A percentile compares a stretch with the other conserved stretches of the same genome.
Evolutionary conservation across 768 basidiomycete genomes (phyloP).

Genomic region (Mycena belliarum): DNA sequence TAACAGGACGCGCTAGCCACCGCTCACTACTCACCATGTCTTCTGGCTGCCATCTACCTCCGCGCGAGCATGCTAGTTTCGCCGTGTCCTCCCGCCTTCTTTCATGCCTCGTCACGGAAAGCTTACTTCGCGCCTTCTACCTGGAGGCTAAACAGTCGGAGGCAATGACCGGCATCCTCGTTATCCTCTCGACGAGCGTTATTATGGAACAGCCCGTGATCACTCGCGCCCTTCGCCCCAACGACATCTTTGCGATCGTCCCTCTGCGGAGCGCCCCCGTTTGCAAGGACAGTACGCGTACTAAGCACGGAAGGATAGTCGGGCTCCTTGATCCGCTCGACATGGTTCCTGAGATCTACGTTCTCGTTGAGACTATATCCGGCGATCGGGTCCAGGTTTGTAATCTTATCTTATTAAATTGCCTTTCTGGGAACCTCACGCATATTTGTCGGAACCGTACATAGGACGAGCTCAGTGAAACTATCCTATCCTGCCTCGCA

Average conservation of each 20-base stretch:
- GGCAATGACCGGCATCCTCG: slow-evolving; percentile 34
- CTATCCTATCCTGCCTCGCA: slow-evolving; percentile 34
- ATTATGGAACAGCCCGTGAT: slow-evolving; percentile 34
- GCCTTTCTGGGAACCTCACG: not conserved
- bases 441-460: slow-evolving; percentile 18
- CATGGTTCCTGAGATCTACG: slow-evolving; percentile 49
- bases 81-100: slow-evolving; percentile 50
- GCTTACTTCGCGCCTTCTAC: slow-evolving; percentile 45
- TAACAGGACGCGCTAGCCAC: not conserved
- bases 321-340: slow-evolving; percentile 60
- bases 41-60: slow-evolving; percentile 36
- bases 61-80: slow-evolving; percentile 41
- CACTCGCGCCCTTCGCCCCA: slow-evolving; percentile 33
- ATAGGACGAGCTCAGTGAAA: slow-evolving; percentile 26
- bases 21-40: slow-evolving; percentile 33
- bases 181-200: slow-evolving; percentile 40
- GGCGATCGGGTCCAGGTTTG: slow-evolving; percentile 14
- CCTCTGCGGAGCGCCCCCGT: slow-evolving; percentile 50
- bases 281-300: slow-evolving; percentile 30
- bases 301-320: slow-evolving; percentile 41
- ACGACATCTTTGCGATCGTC: slow-evolving; percentile 49
- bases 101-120: slow-evolving; percentile 51
- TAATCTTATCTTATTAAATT: not conserved
- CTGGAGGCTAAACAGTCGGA: slow-evolving; percentile 12
- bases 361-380: slow-evolving; percentile 26